Conservation (phyloP, 139 green algal genomes). For the Prasinococcaceae sp. region DNA sequence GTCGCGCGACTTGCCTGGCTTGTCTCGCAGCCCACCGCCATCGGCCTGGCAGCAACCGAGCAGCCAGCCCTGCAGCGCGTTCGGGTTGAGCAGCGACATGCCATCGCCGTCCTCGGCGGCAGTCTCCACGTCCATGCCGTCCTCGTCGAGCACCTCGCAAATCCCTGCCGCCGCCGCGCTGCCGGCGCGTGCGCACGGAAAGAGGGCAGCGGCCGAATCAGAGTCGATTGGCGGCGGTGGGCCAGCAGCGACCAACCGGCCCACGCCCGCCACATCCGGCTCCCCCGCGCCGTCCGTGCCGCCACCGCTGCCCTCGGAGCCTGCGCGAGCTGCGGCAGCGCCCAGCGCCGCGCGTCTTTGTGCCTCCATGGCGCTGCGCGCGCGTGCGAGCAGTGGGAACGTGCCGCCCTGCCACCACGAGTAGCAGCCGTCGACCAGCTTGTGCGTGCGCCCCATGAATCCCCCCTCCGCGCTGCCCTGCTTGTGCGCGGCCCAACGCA, state of each 20-base stretch:
- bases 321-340: neutral
- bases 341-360: neutral
- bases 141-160: neutral
- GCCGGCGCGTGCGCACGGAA: too few relatives aligned
- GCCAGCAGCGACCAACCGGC: too few relatives aligned
- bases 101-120: neutral
- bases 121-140: neutral
- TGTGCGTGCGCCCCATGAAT: conserved; percentile 95
- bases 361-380: neutral
- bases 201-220: too few relatives aligned
- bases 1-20: conserved; percentile 80
- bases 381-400: neutral
- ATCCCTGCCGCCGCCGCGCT: neutral
- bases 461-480: conserved; percentile 78
- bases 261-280: too few relatives aligned
- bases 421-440: conserved; percentile 98
- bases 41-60: conserved; percentile 45
- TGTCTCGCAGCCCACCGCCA: conserved; percentile 80
- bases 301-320: too few relatives aligned
- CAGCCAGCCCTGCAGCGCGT: conserved; percentile 60
- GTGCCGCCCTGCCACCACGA: conserved; percentile 86
- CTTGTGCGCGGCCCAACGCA: conserved; percentile 44
- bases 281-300: too few relatives aligned
- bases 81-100: neutral
- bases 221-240: too few relatives aligned